Evolutionary conservation across 1,139 yeast genomes (phyloP).

Genomic region (Chernovozyma sophiae-reginae): DNA sequence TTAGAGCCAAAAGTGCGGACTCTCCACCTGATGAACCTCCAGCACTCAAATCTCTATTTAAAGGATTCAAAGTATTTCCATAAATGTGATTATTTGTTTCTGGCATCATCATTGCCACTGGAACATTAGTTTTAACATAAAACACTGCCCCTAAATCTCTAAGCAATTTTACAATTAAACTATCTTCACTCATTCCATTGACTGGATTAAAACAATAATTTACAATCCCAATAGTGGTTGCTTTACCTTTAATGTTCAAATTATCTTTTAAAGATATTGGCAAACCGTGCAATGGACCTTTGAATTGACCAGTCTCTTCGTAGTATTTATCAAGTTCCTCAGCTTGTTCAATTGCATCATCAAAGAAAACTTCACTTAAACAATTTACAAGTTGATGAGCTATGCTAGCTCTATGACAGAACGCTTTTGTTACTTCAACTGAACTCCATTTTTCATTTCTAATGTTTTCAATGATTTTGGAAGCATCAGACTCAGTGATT

Average conservation of each 20-base stretch:
- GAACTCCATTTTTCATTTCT: slow-evolving; percentile 23
- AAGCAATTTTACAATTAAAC: slow-evolving; percentile 23
- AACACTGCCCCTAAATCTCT: slow-evolving; percentile 30
- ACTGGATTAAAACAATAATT: slow-evolving; percentile 31
- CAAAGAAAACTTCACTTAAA: slow-evolving; percentile 31
- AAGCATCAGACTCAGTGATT: slow-evolving; percentile 35
- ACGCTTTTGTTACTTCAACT: slow-evolving; percentile 21
- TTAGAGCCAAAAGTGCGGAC: slow-evolving; percentile 30
- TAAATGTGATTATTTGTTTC: slow-evolving; percentile 33
- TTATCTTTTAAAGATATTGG: slow-evolving; percentile 48
- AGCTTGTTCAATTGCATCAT: slow-evolving; percentile 28
- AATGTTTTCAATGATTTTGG: slow-evolving; percentile 32
- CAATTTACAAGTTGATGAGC: slow-evolving; percentile 45
- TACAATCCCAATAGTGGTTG: slow-evolving; percentile 49
- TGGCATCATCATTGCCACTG: slow-evolving; percentile 38
- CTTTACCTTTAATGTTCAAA: slow-evolving; percentile 46
- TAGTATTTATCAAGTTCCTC: slow-evolving; percentile 25
- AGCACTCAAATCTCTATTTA: slow-evolving; percentile 26
- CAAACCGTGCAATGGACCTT: slow-evolving; percentile 36
- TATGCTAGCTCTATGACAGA: slow-evolving; percentile 38
- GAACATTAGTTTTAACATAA: slow-evolving; percentile 31
- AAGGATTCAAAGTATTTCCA: slow-evolving; percentile 31
- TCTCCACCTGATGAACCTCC: slow-evolving; percentile 40
- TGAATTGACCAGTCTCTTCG: slow-evolving; percentile 18
- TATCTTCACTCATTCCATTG: slow-evolving; percentile 21